Evolutionary conservation across 164 flowering plant species (phyloP).

Genomic region (Taxillus chinensis): DNA sequence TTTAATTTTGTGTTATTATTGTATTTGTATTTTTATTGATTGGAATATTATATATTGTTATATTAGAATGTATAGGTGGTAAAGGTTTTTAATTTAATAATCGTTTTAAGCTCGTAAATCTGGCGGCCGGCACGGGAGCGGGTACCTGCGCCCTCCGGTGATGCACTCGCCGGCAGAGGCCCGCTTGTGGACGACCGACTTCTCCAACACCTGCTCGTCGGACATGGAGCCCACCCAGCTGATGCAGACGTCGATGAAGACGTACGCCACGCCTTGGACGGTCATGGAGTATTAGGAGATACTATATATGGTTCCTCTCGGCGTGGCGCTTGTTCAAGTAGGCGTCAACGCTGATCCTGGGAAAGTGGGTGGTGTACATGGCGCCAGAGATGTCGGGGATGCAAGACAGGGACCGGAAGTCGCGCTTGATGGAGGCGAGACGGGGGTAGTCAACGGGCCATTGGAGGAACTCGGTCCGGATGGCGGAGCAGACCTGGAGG

Average conservation of each 20-base stretch:
- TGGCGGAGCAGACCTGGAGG: constrained; percentile 72
- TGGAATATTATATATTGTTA: too few species aligned
- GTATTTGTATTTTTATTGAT: too few species aligned
- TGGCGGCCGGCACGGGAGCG: too few species aligned
- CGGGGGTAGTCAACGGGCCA: constrained; percentile 44
- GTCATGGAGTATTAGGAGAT: constrained; percentile 78
- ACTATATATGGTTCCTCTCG: constrained; percentile 76
- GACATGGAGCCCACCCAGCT: constrained; percentile 82
- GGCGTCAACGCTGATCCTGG: constrained; percentile 48
- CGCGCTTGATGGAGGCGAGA: constrained; percentile 16
- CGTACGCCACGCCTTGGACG: constrained; percentile 70
- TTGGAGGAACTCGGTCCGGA: constrained; percentile 39
- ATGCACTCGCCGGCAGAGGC: constrained; percentile 52
- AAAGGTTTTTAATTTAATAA: too few species aligned
- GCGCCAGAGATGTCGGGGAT: constrained; percentile 62
- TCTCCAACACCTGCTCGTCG: too few species aligned
- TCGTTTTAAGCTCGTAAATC: too few species aligned
- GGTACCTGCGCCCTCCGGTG: constrained; percentile 47
- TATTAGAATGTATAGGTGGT: too few species aligned
- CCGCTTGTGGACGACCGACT: too few species aligned
- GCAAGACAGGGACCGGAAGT: constrained; percentile 30
- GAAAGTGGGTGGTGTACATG: constrained; percentile 73
- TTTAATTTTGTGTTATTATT: too few species aligned
- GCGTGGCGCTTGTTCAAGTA: constrained; percentile 73
- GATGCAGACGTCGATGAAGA: constrained; percentile 69